Evolutionary conservation across 179 eudicot genomes (phyloP).

Genomic region (Monotropa hypopitys): DNA sequence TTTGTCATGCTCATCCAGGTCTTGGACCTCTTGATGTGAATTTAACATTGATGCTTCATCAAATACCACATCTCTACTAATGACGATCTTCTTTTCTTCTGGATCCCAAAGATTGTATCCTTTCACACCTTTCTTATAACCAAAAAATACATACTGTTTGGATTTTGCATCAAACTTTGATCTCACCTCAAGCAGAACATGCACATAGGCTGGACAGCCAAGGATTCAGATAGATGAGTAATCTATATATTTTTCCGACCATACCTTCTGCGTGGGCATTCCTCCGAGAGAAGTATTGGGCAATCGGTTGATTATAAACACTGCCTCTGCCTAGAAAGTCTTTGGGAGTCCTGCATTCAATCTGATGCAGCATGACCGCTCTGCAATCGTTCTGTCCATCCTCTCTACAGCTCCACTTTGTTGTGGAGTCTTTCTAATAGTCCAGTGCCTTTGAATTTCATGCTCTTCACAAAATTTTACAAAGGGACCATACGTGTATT

Average conservation of each 20-base stretch:
- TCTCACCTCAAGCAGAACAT: not conserved
- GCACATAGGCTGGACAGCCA: too few species aligned
- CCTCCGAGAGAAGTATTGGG: too few species aligned
- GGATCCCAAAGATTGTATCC: not conserved
- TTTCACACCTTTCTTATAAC: not conserved
- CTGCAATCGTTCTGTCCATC: not conserved
- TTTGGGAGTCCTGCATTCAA: too few species aligned
- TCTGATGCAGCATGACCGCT: too few species aligned
- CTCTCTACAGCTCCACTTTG: not conserved
- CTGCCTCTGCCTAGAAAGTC: too few species aligned
- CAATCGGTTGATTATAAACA: too few species aligned
- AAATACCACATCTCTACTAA: too few species aligned
- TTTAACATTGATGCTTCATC: not conserved
- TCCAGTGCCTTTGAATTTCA: not conserved
- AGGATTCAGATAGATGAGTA: too few species aligned
- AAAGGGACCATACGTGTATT: not conserved
- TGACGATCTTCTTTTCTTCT: not conserved
- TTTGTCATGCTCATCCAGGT: too few species aligned
- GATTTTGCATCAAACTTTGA: not conserved
- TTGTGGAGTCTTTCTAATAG: not conserved
- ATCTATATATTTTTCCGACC: too few species aligned
- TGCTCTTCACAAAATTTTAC: not conserved
- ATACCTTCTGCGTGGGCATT: too few species aligned
- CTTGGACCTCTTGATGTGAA: not conserved
- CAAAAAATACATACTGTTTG: not conserved